Evolutionary conservation across 306 rosid genomes (phyloP).

Genomic region (Leucaena leucocephala): DNA sequence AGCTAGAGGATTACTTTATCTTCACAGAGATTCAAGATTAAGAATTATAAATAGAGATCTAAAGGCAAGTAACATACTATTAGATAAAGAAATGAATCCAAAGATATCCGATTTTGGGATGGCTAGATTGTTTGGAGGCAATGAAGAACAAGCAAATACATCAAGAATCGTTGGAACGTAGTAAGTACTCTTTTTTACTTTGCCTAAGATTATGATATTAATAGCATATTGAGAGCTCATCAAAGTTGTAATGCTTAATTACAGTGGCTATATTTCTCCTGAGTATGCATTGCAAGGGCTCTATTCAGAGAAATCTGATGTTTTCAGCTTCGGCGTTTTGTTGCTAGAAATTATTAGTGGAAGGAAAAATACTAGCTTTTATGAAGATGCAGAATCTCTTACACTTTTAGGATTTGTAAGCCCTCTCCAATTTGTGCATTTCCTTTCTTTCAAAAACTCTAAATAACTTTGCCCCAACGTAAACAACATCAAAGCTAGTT

Average conservation of each 20-base stretch:
- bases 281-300: background rate
- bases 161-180: constrained; percentile 13
- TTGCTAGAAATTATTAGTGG: background rate
- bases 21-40: background rate
- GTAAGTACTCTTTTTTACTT: background rate
- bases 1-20: background rate
- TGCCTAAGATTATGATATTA: background rate
- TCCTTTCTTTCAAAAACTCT: background rate
- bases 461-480: fast-evolving
- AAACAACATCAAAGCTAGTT: background rate
- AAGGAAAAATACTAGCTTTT: constrained; percentile 14
- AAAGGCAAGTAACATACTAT: background rate
- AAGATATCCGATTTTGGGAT: background rate
- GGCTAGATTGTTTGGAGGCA: background rate
- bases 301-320: background rate
- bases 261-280: background rate
- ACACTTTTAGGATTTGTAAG: constrained; percentile 26
- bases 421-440: background rate
- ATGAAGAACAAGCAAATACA: background rate
- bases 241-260: background rate
- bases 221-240: background rate
- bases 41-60: background rate
- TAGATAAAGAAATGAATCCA: background rate
- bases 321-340: background rate
- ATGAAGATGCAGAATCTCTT: background rate